A percentile compares a stretch with the other conserved stretches of the same genome.
Conservation (phyloP, 495 filamentous ascomycete genomes). For the Evansstolkia leycettana region DNA sequence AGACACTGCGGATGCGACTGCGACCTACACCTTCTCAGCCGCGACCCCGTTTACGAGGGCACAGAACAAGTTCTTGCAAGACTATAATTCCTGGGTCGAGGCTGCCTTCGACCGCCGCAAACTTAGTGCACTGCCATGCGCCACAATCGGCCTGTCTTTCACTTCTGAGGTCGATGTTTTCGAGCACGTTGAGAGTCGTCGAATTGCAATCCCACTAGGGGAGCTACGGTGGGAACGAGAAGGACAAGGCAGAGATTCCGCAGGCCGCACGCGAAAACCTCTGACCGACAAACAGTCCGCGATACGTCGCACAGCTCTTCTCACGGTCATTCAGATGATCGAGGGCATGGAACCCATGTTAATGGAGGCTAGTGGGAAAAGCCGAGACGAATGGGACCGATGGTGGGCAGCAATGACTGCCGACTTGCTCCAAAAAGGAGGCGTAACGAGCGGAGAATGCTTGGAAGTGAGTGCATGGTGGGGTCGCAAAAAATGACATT, state of each 20-base stretch:
- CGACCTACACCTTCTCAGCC: slow-evolving; percentile 72
- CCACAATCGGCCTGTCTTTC: slow-evolving; percentile 61
- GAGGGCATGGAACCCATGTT: slow-evolving; percentile 77
- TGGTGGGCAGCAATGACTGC: slow-evolving; percentile 83
- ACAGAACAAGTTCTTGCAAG: slow-evolving; percentile 70
- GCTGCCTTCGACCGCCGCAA: slow-evolving; percentile 62
- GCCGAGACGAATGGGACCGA: slow-evolving; percentile 81
- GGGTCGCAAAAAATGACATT: slow-evolving; percentile 52
- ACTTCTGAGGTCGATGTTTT: slow-evolving; percentile 67
- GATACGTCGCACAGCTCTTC: slow-evolving; percentile 63
- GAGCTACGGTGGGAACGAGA: slow-evolving; percentile 85
- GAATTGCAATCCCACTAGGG: slow-evolving; percentile 75
- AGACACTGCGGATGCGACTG: slow-evolving; percentile 48
- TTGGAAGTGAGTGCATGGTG: slow-evolving; percentile 93
- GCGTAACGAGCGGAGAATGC: slow-evolving; percentile 76
- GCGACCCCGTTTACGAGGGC: slow-evolving; percentile 66
- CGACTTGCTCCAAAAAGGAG: slow-evolving; percentile 66
- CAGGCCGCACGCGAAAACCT: slow-evolving; percentile 26
- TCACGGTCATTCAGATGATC: slow-evolving; percentile 77
- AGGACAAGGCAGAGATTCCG: slow-evolving; percentile 23
- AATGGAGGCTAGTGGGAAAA: slow-evolving; percentile 71
- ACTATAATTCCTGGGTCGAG: slow-evolving; percentile 74
- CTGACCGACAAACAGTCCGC: slow-evolving; percentile 63
- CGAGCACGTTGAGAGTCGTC: slow-evolving; percentile 55
- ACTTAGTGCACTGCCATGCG: slow-evolving; percentile 66